A percentile compares a stretch with the other conserved stretches of the same genome.
Conservation (phyloP, 768 basidiomycete genomes). For the Steccherinum ochraceum region DNA sequence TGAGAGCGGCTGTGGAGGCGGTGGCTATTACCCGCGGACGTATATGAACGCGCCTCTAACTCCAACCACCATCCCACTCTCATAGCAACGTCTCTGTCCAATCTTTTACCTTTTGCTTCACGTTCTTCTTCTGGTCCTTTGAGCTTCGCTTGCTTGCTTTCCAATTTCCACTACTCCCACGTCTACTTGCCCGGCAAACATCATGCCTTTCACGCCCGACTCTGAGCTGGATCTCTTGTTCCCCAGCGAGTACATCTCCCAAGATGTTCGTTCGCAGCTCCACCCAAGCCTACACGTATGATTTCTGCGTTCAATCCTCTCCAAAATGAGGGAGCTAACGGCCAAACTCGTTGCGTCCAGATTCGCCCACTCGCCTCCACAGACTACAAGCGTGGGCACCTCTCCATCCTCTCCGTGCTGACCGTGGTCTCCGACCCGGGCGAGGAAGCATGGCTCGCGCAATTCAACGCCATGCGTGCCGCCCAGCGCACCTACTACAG, state of each 20-base stretch:
- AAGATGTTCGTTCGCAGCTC: conserved; percentile 51
- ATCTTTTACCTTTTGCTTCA: neutral
- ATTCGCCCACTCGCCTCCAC: conserved; percentile 85
- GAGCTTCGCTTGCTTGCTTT: no score
- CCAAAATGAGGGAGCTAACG: neutral
- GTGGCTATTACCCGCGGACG: neutral
- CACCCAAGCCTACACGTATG: conserved; percentile 64
- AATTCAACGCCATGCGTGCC: conserved; percentile 55
- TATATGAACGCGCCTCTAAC: neutral
- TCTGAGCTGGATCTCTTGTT: conserved; percentile 72
- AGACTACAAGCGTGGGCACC: conserved; percentile 79
- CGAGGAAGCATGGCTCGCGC: conserved; percentile 58
- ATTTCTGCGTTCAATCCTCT: conserved; percentile 6
- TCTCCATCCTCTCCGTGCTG: conserved; percentile 73
- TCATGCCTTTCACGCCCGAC: conserved; percentile 53
- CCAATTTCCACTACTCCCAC: neutral
- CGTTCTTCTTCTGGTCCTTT: neutral
- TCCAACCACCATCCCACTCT: neutral
- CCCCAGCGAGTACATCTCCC: conserved; percentile 62
- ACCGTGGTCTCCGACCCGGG: conserved; percentile 66
- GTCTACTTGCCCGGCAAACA: neutral
- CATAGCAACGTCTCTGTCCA: neutral
- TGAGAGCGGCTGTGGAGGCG: neutral
- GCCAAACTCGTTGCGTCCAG: no score
- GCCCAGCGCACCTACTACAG: conserved; percentile 68